These are phyloP conservation scores for Brettanomyces naardenensis DNA, from an alignment of 805 yeast species.

Conservation along the genomic window DNA sequence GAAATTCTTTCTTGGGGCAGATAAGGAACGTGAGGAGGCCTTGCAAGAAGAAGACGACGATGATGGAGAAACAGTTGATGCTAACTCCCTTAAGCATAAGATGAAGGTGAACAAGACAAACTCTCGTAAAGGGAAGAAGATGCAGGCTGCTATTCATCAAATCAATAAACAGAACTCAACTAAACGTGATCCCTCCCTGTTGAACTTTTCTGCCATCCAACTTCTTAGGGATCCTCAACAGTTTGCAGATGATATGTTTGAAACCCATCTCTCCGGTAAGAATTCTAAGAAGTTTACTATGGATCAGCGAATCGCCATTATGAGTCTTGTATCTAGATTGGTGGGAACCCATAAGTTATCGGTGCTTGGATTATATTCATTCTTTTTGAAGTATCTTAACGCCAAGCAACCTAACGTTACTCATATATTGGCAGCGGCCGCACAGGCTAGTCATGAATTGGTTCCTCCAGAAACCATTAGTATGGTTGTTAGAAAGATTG, in stretches of 20 bases:
- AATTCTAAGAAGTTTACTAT: slow-evolving; percentile 63
- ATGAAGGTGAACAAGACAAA: slow-evolving; percentile 78
- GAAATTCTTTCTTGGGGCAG: slow-evolving; percentile 88
- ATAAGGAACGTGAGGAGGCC: slow-evolving; percentile 82
- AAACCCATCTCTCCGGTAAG: slow-evolving; percentile 63
- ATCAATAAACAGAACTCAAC: slow-evolving; percentile 57
- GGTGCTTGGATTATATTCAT: slow-evolving; percentile 83
- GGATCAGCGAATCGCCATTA: slow-evolving; percentile 82
- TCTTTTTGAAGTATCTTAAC: slow-evolving; percentile 79
- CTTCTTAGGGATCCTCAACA: slow-evolving; percentile 95
- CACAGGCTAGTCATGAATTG: slow-evolving; percentile 93
- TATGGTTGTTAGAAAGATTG: slow-evolving; percentile 80
- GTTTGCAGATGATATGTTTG: slow-evolving; percentile 80
- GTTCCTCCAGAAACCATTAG: slow-evolving; percentile 91
- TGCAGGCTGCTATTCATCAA: slow-evolving; percentile 65
- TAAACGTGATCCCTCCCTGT: slow-evolving; percentile 47
- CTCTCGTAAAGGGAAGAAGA: slow-evolving; percentile 69
- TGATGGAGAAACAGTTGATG: slow-evolving; percentile 61
- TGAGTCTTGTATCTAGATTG: slow-evolving; percentile 81
- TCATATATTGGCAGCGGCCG: slow-evolving; percentile 92
- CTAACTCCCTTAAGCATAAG: slow-evolving; percentile 68
- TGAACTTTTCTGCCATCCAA: slow-evolving; percentile 93
- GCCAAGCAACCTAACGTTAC: slow-evolving; percentile 95
- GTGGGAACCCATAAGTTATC: slow-evolving; percentile 93
- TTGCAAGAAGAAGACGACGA: slow-evolving; percentile 60